Percentiles rank a stretch among this genome's conserved stretches.
These are phyloP conservation scores for Hyphopichia khmerensis DNA, from an alignment of 1,139 yeast genomes.

Conservation along the genomic window DNA sequence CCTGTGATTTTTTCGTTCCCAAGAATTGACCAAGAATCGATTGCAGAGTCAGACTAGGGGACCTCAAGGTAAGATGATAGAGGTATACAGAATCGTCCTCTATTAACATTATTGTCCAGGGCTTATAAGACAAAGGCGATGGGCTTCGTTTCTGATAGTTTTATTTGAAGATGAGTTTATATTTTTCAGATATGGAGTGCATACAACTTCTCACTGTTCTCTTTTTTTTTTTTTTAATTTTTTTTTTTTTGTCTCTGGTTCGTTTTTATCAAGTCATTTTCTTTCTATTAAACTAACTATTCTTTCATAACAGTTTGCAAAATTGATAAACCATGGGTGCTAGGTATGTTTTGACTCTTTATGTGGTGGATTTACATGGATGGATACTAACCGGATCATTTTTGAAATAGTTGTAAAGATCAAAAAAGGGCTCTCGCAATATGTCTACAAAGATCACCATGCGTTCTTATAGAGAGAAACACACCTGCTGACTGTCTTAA, in stretches of 20 bases:
- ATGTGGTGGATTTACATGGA: too few relatives aligned
- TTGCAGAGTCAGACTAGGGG: constrained; percentile 50
- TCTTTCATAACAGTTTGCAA: too few relatives aligned
- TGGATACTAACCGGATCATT: too few relatives aligned
- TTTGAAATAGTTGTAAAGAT: constrained; percentile 72
- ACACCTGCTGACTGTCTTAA: constrained; percentile 88
- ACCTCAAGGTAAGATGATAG: constrained; percentile 66
- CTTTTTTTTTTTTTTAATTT: not conserved
- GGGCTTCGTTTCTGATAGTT: not conserved
- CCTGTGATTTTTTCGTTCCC: constrained; percentile 57
- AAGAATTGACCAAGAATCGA: constrained; percentile 70
- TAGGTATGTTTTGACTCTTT: constrained; percentile 35
- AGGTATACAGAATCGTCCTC: constrained; percentile 46
- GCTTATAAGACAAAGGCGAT: too few relatives aligned
- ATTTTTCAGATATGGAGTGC: not conserved
- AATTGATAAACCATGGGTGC: constrained; percentile 24
- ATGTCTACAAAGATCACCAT: constrained; percentile 93
- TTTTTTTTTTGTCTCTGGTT: not conserved
- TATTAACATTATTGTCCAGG: constrained; percentile 1
- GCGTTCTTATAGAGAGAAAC: constrained; percentile 86
- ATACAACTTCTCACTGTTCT: not conserved
- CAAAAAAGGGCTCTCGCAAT: constrained; percentile 91
- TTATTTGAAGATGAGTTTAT: not conserved
- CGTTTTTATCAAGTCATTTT: not conserved
- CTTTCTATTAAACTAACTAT: not conserved